Evolutionary conservation across 768 basidiomycete species (phyloP).

Genomic region (Tulasnella calospora): DNA sequence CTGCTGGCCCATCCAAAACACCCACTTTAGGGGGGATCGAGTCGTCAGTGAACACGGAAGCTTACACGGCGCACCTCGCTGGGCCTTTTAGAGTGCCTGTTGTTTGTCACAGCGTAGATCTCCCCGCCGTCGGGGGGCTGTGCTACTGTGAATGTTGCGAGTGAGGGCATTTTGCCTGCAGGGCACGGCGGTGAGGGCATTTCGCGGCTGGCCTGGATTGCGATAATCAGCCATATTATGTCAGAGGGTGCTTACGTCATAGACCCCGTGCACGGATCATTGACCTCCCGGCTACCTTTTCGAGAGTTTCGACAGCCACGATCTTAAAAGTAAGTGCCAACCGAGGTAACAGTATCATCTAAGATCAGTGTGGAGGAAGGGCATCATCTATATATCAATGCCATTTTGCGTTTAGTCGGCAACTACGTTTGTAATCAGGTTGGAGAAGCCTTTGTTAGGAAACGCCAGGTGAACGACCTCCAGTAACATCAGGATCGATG

Average conservation of each 20-base stretch:
- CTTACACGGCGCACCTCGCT: slow-evolving; percentile 2
- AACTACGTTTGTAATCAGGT: too few species aligned
- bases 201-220: slow-evolving; percentile 9
- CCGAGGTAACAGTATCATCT: neutral
- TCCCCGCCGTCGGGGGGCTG: slow-evolving; percentile 6
- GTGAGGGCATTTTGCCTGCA: slow-evolving; percentile 4
- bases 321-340: neutral
- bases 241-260: neutral
- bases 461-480: neutral
- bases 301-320: neutral
- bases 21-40: neutral
- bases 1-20: neutral
- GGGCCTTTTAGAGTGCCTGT: slow-evolving; percentile 7
- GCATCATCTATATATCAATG: too few species aligned
- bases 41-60: slow-evolving; percentile 3
- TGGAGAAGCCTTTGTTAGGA: too few species aligned
- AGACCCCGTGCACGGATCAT: neutral
- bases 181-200: neutral
- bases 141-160: slow-evolving; percentile 7
- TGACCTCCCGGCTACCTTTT: neutral
- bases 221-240: slow-evolving; percentile 5
- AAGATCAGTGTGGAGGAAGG: too few species aligned
- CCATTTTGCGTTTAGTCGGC: too few species aligned
- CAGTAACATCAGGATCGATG: neutral
- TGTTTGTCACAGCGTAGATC: neutral